A percentile compares a stretch with the other conserved stretches of the same genome.
Conservation (phyloP, 2,329 filamentous ascomycete genomes). For the Berkeleyomyces basicola region DNA sequence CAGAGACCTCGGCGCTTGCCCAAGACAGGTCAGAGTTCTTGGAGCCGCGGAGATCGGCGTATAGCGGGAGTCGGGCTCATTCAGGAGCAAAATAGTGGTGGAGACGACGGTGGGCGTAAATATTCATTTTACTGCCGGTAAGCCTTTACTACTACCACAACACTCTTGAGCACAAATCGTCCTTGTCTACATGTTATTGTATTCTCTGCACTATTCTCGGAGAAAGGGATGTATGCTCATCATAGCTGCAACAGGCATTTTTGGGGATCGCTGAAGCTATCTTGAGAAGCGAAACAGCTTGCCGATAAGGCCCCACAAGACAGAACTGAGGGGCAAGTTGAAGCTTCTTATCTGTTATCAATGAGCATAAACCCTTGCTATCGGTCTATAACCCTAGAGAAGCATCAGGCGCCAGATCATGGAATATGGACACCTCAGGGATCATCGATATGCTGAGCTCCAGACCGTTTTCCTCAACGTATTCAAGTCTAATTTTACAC, state of each 20-base stretch:
- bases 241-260: neutral
- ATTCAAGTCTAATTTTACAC: too few relatives aligned
- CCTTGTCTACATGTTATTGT: neutral
- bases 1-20: neutral
- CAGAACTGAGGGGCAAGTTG: neutral
- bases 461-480: too few relatives aligned
- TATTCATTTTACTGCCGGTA: neutral
- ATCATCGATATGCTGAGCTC: too few relatives aligned
- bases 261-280: neutral
- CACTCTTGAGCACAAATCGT: too few relatives aligned
- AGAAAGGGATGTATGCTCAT: neutral
- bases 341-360: neutral
- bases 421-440: too few relatives aligned
- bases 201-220: neutral
- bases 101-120: neutral
- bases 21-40: neutral
- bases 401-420: too few relatives aligned
- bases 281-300: neutral
- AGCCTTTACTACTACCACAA: too few relatives aligned
- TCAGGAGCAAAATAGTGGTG: neutral
- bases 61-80: neutral
- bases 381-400: too few relatives aligned
- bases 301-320: neutral
- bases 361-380: neutral
- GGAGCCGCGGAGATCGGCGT: conserved; percentile 3